These are phyloP conservation scores for Microbotryomycetes sp. DNA, from an alignment of 1,284 basidiomycete genomes.

Conservation along the genomic window DNA sequence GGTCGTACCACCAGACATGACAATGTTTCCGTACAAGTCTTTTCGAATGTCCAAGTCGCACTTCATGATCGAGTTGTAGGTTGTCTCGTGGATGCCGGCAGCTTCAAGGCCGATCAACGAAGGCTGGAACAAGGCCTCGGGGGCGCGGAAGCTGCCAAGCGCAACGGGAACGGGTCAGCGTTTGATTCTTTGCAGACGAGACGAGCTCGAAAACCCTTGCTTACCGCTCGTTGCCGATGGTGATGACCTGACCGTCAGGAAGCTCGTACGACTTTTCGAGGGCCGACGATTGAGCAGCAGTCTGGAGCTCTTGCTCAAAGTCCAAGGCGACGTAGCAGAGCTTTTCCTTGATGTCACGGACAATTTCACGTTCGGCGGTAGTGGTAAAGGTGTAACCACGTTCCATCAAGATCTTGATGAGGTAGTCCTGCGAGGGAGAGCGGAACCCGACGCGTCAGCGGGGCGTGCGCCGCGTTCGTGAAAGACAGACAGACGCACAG, in stretches of 20 bases:
- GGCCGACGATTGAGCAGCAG: conserved; percentile 81
- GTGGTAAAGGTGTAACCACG: conserved; percentile 91
- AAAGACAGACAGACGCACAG: conserved; percentile 44
- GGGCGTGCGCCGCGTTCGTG: background rate
- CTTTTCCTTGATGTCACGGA: conserved; percentile 98
- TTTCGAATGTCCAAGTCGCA: conserved; percentile 62
- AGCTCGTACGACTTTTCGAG: conserved; percentile 94
- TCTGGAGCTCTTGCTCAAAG: conserved; percentile 94
- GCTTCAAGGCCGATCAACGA: conserved; percentile 87
- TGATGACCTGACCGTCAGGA: conserved; percentile 94
- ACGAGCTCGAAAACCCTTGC: conserved; percentile 5
- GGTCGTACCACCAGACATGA: conserved; percentile 91
- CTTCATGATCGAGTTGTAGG: conserved; percentile 79
- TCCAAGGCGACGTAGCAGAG: conserved; percentile 95
- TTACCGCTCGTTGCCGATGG: conserved; percentile 87
- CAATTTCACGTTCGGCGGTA: conserved; percentile 65
- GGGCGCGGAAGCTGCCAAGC: conserved; percentile 73
- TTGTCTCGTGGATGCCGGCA: conserved; percentile 91
- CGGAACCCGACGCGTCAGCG: background rate
- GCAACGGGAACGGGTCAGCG: conserved; percentile 2
- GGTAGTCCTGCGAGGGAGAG: conserved; percentile 50
- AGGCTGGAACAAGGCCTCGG: conserved; percentile 96
- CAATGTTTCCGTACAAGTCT: conserved; percentile 88
- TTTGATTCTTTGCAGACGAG: background rate
- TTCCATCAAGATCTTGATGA: conserved; percentile 90